Conservation (phyloP, 805 yeast species). For the Teunomyces atbi region DNA sequence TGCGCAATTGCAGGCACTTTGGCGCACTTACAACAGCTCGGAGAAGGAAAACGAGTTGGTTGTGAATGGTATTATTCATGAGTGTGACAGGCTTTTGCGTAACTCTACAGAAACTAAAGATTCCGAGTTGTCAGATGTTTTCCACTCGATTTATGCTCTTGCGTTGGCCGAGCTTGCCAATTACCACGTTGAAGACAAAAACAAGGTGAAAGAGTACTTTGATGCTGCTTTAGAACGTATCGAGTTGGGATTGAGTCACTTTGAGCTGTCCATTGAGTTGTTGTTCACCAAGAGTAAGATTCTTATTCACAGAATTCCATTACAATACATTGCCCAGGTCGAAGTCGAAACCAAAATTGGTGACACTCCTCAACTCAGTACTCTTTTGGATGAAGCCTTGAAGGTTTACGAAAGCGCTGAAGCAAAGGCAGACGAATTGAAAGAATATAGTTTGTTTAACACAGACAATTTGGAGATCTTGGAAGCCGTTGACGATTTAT, state of each 20-base stretch:
- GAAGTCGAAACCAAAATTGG: conserved; percentile 36
- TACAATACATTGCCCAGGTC: conserved; percentile 55
- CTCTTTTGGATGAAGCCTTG: conserved; percentile 47
- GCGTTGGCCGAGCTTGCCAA: conserved; percentile 65
- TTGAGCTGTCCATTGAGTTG: conserved; percentile 46
- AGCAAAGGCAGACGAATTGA: conserved; percentile 18
- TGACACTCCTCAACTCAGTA: conserved; percentile 31
- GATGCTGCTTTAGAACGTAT: conserved; percentile 72
- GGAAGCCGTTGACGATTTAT: conserved; percentile 60
- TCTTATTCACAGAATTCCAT: conserved; percentile 55
- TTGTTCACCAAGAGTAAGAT: conserved; percentile 56
- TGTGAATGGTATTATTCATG: conserved; percentile 85
- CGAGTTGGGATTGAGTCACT: conserved; percentile 52
- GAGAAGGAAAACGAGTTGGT: conserved; percentile 63
- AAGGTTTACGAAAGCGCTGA: conserved; percentile 46
- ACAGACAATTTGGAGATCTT: conserved; percentile 50
- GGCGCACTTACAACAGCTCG: conserved; percentile 58
- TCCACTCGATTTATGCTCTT: conserved; percentile 72
- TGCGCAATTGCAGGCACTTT: conserved; percentile 71
- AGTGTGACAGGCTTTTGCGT: conserved; percentile 78
- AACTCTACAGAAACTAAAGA: conserved; percentile 20
- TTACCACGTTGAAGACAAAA: conserved; percentile 48
- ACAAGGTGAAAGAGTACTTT: conserved; percentile 55
- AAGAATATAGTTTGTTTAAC: conserved; percentile 32
- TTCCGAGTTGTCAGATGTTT: conserved; percentile 40